phyloP scores from a whole-genome alignment of 2,329 filamentous ascomycete genomes.

The Trichoderma simmonsii region DNA sequence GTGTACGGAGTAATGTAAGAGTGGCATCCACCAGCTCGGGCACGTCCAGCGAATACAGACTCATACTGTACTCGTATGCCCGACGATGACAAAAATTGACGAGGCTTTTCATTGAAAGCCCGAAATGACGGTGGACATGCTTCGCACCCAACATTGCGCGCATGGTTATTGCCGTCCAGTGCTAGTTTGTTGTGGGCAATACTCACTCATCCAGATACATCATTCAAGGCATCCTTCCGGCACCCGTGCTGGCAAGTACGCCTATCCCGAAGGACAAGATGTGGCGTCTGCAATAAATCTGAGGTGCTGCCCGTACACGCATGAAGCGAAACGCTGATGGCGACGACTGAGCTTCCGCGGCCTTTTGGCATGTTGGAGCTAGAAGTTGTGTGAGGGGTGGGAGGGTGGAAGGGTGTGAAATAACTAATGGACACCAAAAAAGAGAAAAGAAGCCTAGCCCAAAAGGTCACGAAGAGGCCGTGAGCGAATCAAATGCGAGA shows the following conservation, averaged over 20 bases:
- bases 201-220: neutral
- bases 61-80: neutral
- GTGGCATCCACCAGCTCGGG: neutral
- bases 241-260: neutral
- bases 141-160: neutral
- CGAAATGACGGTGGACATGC: neutral
- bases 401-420: neutral
- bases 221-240: neutral
- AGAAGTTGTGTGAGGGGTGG: neutral
- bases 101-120: neutral
- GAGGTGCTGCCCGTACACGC: neutral
- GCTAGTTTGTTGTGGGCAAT: too few species aligned
- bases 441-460: conserved; percentile 18
- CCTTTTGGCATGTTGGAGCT: neutral
- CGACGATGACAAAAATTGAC: neutral
- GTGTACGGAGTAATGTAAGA: neutral
- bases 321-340: neutral
- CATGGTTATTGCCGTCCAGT: neutral
- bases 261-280: neutral
- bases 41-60: neutral
- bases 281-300: neutral
- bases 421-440: neutral
- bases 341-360: neutral
- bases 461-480: neutral
- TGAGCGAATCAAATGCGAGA: neutral